Base-by-base conservation (phyloP, 129 eudicot species). In the Ambrosia artemisiifolia region DNA sequence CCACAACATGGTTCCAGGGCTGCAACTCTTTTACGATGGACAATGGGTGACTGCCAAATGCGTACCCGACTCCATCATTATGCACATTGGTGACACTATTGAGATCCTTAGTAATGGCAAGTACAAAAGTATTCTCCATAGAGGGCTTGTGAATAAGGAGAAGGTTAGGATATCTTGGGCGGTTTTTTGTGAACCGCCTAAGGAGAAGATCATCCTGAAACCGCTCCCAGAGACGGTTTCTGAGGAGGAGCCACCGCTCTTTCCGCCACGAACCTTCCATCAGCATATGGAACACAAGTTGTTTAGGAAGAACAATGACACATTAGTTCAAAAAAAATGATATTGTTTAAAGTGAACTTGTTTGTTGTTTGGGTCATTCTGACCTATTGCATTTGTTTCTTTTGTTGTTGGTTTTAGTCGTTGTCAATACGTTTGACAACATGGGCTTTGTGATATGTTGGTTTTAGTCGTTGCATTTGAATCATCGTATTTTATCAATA, bases 1-100 rank as follows among this genome's bases (percentile, higher is more conserved):
- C 80, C 97, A 90, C 77, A 94, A 94, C 85, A 90, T 90, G 97
- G 97, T 94, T 32, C 99, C 99, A 0, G 99, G 99, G 40, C 88
- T 94, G 34, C 99, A 94, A 36, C 86, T 94, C 60, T 86, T 84
- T 43, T 88, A 90, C 55, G 63, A 78, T 10, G 89, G 83, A 60
- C 78, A 84, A 63, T 94, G 99, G 99, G 85, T 94, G 34, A 88
- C 99, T 3, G 99, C 96, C 1, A 84, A 85, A 78, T 90, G 97
- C n/a, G 91, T 94, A 9, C 99, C 99, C 0, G 71, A 88, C 55
- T 90, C 99, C 42, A 90, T 94, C 20, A 84, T 94, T 69, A 70
- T 88, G 85, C 97, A 94, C 74, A 77, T 94, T 69, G 99, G 99
- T 5, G 99, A 94, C 83, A 90, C 97, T 7, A 64, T 90, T 72